These are phyloP conservation scores for Termitomyces sp. DNA, from an alignment of 768 basidiomycete genomes.

Conservation along the genomic window DNA sequence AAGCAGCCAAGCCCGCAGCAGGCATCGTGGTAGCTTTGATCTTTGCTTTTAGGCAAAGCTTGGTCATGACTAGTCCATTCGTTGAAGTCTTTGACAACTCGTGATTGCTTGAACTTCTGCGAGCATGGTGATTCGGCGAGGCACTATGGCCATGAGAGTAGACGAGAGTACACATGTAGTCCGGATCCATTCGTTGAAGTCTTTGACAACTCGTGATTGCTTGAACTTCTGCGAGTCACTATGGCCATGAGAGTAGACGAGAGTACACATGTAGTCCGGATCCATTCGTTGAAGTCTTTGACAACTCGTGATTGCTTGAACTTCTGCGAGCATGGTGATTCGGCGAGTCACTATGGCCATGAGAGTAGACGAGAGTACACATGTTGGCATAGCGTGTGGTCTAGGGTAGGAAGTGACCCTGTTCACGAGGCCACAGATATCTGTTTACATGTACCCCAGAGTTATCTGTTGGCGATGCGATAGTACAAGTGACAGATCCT, in stretches of 20 bases:
- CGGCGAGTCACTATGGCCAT: too few relatives aligned
- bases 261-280: background rate
- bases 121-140: background rate
- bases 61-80: background rate
- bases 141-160: background rate
- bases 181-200: background rate
- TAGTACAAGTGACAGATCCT: conserved; percentile 3
- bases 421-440: background rate
- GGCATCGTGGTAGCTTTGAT: background rate
- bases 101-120: background rate
- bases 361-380: background rate
- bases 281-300: background rate
- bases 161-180: background rate
- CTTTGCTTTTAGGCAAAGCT: background rate
- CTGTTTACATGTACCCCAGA: background rate
- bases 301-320: background rate
- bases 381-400: background rate
- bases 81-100: background rate
- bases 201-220: background rate
- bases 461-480: background rate
- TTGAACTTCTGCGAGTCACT: too few relatives aligned
- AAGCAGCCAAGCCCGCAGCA: background rate
- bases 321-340: background rate
- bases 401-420: background rate
- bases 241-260: background rate